Percentiles rank a stretch among this genome's conserved stretches.
phyloP scores from a whole-genome alignment of 1,139 yeast species.

The Candida glucosophila region DNA sequence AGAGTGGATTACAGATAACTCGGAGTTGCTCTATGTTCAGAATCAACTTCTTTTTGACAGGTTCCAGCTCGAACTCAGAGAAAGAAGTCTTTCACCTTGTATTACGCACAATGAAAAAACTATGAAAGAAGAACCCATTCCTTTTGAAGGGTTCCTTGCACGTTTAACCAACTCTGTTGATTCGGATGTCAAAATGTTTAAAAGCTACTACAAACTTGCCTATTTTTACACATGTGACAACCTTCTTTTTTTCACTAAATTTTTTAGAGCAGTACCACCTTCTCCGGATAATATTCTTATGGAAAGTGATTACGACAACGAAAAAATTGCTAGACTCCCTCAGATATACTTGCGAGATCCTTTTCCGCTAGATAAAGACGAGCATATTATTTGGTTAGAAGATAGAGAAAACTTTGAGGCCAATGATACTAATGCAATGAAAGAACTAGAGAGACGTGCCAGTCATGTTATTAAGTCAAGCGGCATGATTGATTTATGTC shows the following conservation, averaged over 20 bases:
- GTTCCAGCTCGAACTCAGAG: slow-evolving; percentile 48
- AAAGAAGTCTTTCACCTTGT: slow-evolving; percentile 14
- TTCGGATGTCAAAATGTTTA: slow-evolving; percentile 24
- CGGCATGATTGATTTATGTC: slow-evolving; percentile 52
- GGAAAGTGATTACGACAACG: slow-evolving; percentile 12
- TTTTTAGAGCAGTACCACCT: slow-evolving; percentile 56
- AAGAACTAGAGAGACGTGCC: slow-evolving; percentile 57
- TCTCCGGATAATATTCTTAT: slow-evolving; percentile 28
- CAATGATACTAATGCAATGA: slow-evolving; percentile 49
- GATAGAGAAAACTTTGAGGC: slow-evolving; percentile 33
- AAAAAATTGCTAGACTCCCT: slow-evolving; percentile 17
- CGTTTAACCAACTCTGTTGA: slow-evolving; percentile 51
- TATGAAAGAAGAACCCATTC: slow-evolving; percentile 42
- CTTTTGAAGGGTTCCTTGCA: slow-evolving; percentile 70
- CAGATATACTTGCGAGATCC: slow-evolving; percentile 41
- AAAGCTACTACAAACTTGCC: slow-evolving; percentile 43
- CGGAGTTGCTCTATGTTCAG: slow-evolving; percentile 32
- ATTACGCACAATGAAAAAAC: slow-evolving; percentile 6
- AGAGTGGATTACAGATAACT: slow-evolving; percentile 62
- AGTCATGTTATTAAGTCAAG: slow-evolving; percentile 49
- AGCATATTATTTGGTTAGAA: slow-evolving; percentile 57
- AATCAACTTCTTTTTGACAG: slow-evolving; percentile 16
- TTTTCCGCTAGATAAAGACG: slow-evolving; percentile 34
- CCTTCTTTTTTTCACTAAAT: slow-evolving; percentile 49
- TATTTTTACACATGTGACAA: slow-evolving; percentile 61